These are phyloP conservation scores for Apiotrichum gamsii DNA, from an alignment of 1,284 basidiomycete genomes.

Conservation along the genomic window DNA sequence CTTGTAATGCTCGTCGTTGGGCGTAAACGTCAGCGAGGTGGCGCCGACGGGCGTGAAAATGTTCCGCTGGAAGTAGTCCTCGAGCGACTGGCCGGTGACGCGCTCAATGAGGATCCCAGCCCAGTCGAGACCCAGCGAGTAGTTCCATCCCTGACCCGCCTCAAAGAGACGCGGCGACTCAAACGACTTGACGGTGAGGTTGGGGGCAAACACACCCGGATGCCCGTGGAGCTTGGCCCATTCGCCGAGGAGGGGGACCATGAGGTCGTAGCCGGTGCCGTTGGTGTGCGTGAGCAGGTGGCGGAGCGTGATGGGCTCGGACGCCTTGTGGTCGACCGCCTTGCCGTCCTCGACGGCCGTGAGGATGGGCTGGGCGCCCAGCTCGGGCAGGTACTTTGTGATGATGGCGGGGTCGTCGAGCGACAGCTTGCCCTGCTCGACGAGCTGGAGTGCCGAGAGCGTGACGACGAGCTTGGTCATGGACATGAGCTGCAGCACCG, in stretches of 20 bases:
- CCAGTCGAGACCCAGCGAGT: conserved; percentile 40
- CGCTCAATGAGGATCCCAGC: conserved; percentile 35
- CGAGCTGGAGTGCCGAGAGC: conserved; percentile 10
- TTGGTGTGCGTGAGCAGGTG: conserved; percentile 32
- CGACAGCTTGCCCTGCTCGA: conserved; percentile 10
- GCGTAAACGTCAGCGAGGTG: conserved; percentile 26
- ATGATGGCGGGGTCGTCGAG: conserved; percentile 27
- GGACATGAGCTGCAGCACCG: conserved; percentile 36
- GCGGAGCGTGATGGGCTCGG: conserved; percentile 30
- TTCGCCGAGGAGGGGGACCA: conserved; percentile 6
- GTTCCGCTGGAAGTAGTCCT: conserved; percentile 35
- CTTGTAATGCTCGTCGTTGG: conserved; percentile 15
- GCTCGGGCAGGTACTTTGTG: conserved; percentile 32
- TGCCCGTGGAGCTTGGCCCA: conserved; percentile 2
- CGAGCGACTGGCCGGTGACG: conserved; percentile 28
- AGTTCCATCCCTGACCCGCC: conserved; percentile 29
- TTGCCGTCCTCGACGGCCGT: conserved; percentile 25
- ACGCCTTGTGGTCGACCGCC: conserved; percentile 19
- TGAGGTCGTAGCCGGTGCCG: conserved; percentile 11
- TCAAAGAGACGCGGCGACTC: conserved; percentile 27
- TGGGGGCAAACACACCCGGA: conserved; percentile 11
- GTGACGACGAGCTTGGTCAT: conserved; percentile 33
- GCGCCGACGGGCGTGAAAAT: conserved; percentile 35
- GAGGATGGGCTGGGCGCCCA: conserved; percentile 25
- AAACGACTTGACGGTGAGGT: conserved; percentile 16